These are phyloP conservation scores for Hypoxylon sp. DNA, from an alignment of 2,329 filamentous ascomycete genomes.

Conservation along the genomic window DNA sequence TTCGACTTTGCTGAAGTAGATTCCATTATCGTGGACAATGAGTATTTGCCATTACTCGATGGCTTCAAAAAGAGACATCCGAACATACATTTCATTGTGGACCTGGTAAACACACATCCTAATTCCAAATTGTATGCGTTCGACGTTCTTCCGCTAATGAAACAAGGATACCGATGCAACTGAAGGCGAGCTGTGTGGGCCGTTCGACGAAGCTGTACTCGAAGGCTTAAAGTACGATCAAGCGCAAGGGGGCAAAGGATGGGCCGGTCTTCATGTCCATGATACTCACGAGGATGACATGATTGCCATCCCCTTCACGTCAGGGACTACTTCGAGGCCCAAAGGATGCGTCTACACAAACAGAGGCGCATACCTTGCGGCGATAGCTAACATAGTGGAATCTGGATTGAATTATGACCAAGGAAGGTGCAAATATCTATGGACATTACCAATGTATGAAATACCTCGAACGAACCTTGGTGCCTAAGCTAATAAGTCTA, in stretches of 20 bases:
- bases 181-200: conserved; percentile 80
- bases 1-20: conserved; percentile 91
- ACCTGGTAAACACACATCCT: conserved; percentile 64
- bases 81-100: conserved; percentile 79
- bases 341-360: conserved; percentile 97
- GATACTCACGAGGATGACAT: conserved; percentile 82
- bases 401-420: conserved; percentile 81
- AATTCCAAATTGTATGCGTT: neutral
- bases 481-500: conserved; percentile 44
- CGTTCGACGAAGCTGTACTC: conserved; percentile 85
- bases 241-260: conserved; percentile 77
- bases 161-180: conserved; percentile 81
- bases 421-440: conserved; percentile 85
- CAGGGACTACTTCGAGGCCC: conserved; percentile 89
- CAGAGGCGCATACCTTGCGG: conserved; percentile 86
- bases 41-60: conserved; percentile 80
- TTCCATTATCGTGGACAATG: conserved; percentile 86
- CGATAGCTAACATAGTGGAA: conserved; percentile 89
- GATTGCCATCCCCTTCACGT: conserved; percentile 93
- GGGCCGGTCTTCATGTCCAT: conserved; percentile 81
- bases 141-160: conserved; percentile 1
- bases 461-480: conserved; percentile 48
- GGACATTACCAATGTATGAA: conserved; percentile 91
- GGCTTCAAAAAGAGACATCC: conserved; percentile 74
- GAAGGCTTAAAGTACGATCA: conserved; percentile 83